Evolutionary conservation across 78 protist genomes (phyloP).

Genomic region (Dictyostelium brefeldianum): DNA sequence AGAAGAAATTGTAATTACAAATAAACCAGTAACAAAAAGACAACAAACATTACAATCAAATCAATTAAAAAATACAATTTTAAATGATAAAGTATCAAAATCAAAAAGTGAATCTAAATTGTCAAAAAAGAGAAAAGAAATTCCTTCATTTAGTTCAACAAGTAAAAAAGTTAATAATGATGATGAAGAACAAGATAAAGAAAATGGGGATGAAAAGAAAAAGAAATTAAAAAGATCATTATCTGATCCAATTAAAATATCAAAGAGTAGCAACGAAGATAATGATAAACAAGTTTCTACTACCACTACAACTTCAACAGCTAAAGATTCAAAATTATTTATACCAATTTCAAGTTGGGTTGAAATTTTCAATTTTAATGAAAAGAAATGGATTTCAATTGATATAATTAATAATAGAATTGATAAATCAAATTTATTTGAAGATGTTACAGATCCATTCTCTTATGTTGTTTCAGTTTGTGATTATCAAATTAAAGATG

Average conservation of each 20-base stretch:
- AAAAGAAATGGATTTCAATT: slow-evolving; percentile 37
- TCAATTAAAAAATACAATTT: background rate
- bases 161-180: background rate
- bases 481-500: slow-evolving; percentile 39
- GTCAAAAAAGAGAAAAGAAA: background rate
- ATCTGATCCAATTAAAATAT: slow-evolving; percentile 1
- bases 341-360: slow-evolving; percentile 32
- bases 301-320: background rate
- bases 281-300: background rate
- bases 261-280: background rate
- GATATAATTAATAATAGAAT: slow-evolving; percentile 16
- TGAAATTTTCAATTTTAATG: slow-evolving; percentile 16
- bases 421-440: slow-evolving; percentile 22
- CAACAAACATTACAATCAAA: background rate
- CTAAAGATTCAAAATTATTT: background rate
- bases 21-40: background rate
- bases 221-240: slow-evolving; percentile 16
- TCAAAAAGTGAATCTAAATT: background rate
- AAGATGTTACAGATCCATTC: slow-evolving; percentile 29
- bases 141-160: background rate
- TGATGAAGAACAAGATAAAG: background rate
- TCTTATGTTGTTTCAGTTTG: slow-evolving; percentile 23
- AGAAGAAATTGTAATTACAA: background rate
- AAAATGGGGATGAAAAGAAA: background rate
- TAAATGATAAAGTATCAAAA: background rate